These are phyloP conservation scores for Dalbergia cultrata DNA, from an alignment of 306 rosid species.

Conservation along the genomic window DNA sequence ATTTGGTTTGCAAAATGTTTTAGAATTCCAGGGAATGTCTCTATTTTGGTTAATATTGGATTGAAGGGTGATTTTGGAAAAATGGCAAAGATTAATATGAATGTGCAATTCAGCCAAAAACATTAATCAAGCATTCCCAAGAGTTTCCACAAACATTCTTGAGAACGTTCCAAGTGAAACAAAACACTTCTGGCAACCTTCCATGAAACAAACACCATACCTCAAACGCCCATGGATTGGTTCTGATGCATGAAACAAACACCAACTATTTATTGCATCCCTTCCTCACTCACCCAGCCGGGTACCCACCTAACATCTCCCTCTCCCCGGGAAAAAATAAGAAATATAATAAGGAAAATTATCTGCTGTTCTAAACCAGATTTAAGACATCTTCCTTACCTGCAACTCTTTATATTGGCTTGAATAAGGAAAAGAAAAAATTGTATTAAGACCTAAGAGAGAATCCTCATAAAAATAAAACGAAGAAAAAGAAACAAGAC, in stretches of 20 bases:
- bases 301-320: slow-evolving; percentile 4
- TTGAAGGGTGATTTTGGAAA: slow-evolving; percentile 14
- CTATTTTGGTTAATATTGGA: slow-evolving; percentile 27
- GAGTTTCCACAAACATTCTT: slow-evolving; percentile 36
- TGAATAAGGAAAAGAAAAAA: slow-evolving; percentile 22
- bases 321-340: slow-evolving; percentile 13
- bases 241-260: slow-evolving; percentile 71
- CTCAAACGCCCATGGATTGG: slow-evolving; percentile 97
- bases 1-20: slow-evolving; percentile 20
- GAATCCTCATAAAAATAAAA: slow-evolving; percentile 31
- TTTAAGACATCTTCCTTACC: slow-evolving; percentile 18
- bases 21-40: slow-evolving; percentile 11
- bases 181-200: slow-evolving; percentile 16
- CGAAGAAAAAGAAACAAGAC: background rate
- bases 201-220: slow-evolving; percentile 50
- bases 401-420: background rate
- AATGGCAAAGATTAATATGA: slow-evolving; percentile 11
- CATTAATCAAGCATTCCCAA: slow-evolving; percentile 16
- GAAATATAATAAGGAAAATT: background rate
- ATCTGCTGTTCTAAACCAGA: slow-evolving; percentile 11
- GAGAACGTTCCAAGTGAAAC: slow-evolving; percentile 8
- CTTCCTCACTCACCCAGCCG: no score
- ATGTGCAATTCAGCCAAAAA: slow-evolving; percentile 17
- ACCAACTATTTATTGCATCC: slow-evolving; percentile 3
- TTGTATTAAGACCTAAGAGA: background rate